Percentiles rank a stretch among this genome's conserved stretches.
These are phyloP conservation scores for Trichosporon inkin DNA, from an alignment of 1,284 basidiomycete genomes.

Conservation along the genomic window DNA sequence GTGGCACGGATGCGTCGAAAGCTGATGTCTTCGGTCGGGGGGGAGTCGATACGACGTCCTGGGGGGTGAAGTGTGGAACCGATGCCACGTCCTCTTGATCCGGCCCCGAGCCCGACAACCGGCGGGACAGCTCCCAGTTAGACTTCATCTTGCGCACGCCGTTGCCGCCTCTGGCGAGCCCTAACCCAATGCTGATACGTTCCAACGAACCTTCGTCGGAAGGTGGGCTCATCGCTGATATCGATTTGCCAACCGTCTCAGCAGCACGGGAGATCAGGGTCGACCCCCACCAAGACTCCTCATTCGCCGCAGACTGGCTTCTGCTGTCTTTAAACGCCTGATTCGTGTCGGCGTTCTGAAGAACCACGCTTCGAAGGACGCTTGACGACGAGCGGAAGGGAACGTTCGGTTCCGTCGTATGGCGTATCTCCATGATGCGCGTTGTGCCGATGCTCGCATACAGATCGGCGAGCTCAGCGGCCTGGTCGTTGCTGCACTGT, in stretches of 20 bases:
- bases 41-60: background rate
- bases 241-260: constrained; percentile 14
- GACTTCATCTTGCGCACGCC: constrained; percentile 39
- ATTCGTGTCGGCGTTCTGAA: constrained; percentile 16
- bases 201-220: constrained; percentile 13
- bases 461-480: constrained; percentile 33
- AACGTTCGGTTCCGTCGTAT: constrained; percentile 15
- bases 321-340: background rate
- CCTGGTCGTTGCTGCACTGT: constrained; percentile 32
- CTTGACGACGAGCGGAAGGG: constrained; percentile 22
- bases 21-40: background rate
- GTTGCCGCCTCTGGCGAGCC: constrained; percentile 32
- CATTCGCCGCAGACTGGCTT: background rate
- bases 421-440: constrained; percentile 15
- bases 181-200: constrained; percentile 27
- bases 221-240: constrained; percentile 21
- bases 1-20: background rate
- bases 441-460: constrained; percentile 38
- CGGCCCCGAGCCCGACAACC: constrained; percentile 33
- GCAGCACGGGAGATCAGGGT: constrained; percentile 13
- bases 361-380: constrained; percentile 21
- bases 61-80: background rate
- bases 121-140: constrained; percentile 32
- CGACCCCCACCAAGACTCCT: constrained; percentile 29
- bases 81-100: constrained; percentile 32